Evolutionary conservation across 2,329 filamentous ascomycete species (phyloP).

Genomic region (Trichophyton mentagrophytes): DNA sequence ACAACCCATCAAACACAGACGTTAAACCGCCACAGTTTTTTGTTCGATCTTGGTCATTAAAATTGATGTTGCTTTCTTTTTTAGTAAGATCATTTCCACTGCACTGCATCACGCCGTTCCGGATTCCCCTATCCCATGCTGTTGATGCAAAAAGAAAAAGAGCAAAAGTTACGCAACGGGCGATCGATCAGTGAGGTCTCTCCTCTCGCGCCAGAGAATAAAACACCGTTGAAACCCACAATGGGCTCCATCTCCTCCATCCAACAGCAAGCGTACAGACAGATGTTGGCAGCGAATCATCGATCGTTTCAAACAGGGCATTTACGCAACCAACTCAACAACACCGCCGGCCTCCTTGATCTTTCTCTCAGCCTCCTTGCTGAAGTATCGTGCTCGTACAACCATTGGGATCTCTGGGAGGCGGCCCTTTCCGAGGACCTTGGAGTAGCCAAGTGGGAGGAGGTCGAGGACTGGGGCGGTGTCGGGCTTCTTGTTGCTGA

Average conservation of each 20-base stretch:
- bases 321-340: constrained; percentile 85
- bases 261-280: background rate
- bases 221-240: background rate
- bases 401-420: constrained; percentile 86
- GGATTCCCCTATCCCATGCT: background rate
- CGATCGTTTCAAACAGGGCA: background rate
- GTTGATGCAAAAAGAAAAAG: background rate
- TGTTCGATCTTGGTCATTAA: background rate
- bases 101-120: background rate
- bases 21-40: constrained; percentile 1
- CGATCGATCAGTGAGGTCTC: background rate
- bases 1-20: background rate
- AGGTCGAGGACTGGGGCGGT: constrained; percentile 97
- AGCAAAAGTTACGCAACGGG: background rate
- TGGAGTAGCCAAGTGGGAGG: constrained; percentile 91
- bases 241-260: background rate
- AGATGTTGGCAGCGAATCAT: background rate
- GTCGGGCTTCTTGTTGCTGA: constrained; percentile 62
- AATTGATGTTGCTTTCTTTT: background rate
- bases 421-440: constrained; percentile 96
- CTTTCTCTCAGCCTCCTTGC: constrained; percentile 94
- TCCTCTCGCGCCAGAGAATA: background rate
- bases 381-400: constrained; percentile 89
- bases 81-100: background rate
- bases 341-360: constrained; percentile 96